Conservation (phyloP, 2,329 filamentous ascomycete genomes). For the Fusarium austroafricanum region DNA sequence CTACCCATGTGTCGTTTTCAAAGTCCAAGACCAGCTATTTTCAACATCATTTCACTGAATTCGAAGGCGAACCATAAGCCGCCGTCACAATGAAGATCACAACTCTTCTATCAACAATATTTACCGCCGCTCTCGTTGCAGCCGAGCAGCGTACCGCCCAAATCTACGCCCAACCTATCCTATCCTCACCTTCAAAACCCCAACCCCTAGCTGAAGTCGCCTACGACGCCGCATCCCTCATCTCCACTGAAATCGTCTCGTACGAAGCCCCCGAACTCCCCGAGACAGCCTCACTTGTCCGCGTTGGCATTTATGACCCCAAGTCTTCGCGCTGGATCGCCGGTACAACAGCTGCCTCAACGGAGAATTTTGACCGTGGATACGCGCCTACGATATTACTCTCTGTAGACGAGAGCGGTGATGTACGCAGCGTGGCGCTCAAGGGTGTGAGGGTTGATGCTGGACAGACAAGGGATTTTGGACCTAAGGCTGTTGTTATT, state of each 20-base stretch:
- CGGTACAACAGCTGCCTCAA: slow-evolving; percentile 66
- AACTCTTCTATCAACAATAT: slow-evolving; percentile 56
- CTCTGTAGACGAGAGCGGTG: slow-evolving; percentile 59
- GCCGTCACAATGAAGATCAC: slow-evolving; percentile 55
- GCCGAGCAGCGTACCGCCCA: slow-evolving; percentile 59
- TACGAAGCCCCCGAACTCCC: slow-evolving; percentile 69
- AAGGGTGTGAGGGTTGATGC: slow-evolving; percentile 72
- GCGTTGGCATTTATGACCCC: slow-evolving; percentile 68
- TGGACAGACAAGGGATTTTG: slow-evolving; percentile 73
- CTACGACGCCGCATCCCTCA: slow-evolving; percentile 61
- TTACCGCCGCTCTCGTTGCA: slow-evolving; percentile 54
- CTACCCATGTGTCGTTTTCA: slow-evolving; percentile 38
- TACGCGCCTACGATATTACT: slow-evolving; percentile 69
- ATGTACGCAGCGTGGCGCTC: slow-evolving; percentile 62
- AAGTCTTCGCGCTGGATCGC: slow-evolving; percentile 61
- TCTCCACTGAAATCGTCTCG: slow-evolving; percentile 60
- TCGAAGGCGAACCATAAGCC: background rate
- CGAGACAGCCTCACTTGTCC: slow-evolving; percentile 60
- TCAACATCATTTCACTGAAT: slow-evolving; percentile 5
- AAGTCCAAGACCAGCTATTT: slow-evolving; percentile 20
- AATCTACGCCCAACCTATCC: slow-evolving; percentile 66
- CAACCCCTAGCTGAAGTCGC: slow-evolving; percentile 65
- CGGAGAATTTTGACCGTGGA: slow-evolving; percentile 70
- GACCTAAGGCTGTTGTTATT: slow-evolving; percentile 67
- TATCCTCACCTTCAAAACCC: slow-evolving; percentile 49